Evolutionary conservation across 176 grass and related monocot species (phyloP), one percentile per base, ranked within the genome.

Genomic region (Phoenix roebelenii): DNA sequence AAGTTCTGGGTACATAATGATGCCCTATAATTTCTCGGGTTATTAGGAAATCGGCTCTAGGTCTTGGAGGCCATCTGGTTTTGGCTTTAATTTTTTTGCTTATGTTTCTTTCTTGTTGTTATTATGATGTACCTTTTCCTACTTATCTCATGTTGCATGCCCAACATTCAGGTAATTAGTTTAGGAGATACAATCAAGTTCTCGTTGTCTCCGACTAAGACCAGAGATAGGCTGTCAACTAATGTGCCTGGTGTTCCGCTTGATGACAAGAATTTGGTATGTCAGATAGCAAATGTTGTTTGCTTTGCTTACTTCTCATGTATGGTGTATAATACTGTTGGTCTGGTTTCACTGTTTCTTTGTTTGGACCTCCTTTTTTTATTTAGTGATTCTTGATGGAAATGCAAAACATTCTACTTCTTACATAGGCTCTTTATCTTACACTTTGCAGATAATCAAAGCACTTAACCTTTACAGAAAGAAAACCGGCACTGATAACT

Each of bases 121-220:
- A 12, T 44, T 14, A 44, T 44, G 35, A 44, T 44, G 7, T 44
- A 12, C 1, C 7, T 44, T 44, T 44, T 14, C 35, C 35, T 44
- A 14, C 35, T 44, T 44, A 44, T 30, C 28, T 30, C 28, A 30
- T 44, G 10, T 44, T 44, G 9, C 9, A 44, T 44, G 35, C 12
- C 7, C 35, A 84, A 63, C 1, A 66, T 75, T 57, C 69, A 98
- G 93, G 93, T 98, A 54, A 80, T 98, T 73, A 92, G 84, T 85
- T 83, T 98, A 67, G 93, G 93, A 65, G 93, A 98, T 68, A 98
- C 87, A 3, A 88, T 98, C 65, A 98, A 98, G 70, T 98, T 98
- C 54, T 98, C 93, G 35, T 70, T 92, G 54, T 98, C 93, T 61
- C 93, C 93, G 70, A 88, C 76, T 72, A 98, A 85, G 74, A 88